phyloP scores from a whole-genome alignment of 148 eudicot genomes.

The Vaccinium corymbosum region DNA sequence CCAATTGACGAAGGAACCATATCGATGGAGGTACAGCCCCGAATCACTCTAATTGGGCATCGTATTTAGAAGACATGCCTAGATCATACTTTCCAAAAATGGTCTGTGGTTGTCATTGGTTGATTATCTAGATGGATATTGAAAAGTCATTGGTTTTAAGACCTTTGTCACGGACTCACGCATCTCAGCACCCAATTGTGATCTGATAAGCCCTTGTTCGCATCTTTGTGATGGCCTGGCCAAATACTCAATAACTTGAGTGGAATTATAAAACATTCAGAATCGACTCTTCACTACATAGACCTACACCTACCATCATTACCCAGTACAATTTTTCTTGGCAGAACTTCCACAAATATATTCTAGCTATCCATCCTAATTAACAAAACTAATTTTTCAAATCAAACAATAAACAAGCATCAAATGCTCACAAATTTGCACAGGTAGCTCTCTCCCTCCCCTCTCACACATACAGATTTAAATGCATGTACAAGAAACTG shows the following conservation, averaged over 20 bases:
- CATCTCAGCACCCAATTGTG: neutral
- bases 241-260: too few species aligned
- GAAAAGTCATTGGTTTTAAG: neutral
- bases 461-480: too few species aligned
- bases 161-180: neutral
- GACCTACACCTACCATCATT: neutral
- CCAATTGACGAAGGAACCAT: neutral
- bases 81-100: neutral
- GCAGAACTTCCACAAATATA: neutral
- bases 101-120: neutral
- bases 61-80: neutral
- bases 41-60: neutral
- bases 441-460: too few species aligned
- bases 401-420: too few species aligned
- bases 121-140: neutral
- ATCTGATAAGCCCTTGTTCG: neutral
- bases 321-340: neutral
- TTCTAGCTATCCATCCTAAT: neutral
- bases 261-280: neutral
- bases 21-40: neutral
- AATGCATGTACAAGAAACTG: too few species aligned
- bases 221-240: neutral
- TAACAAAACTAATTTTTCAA: too few species aligned
- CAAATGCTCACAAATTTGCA: too few species aligned
- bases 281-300: neutral